Conservation (phyloP, 345 rosid genomes). For the Gynandropsis gynandra region DNA sequence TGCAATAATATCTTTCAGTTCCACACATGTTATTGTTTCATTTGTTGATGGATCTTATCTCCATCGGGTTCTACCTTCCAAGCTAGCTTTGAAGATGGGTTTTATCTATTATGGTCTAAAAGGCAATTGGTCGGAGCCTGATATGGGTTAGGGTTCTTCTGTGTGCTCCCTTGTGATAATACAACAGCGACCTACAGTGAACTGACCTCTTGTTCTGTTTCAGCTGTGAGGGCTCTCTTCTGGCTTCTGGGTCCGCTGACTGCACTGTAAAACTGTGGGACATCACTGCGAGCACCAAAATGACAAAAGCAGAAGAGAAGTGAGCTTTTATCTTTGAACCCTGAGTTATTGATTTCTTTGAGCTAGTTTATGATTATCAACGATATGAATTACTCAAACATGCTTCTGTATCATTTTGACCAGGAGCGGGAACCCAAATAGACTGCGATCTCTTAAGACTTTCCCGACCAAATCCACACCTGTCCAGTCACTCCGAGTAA, state of each 20-base stretch:
- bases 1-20: conserved; percentile 3
- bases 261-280: conserved; percentile 92
- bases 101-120: neutral
- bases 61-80: neutral
- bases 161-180: neutral
- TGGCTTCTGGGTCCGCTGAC: conserved; percentile 97
- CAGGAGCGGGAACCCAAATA: conserved; percentile 65
- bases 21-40: neutral
- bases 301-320: conserved; percentile 61
- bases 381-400: conserved; percentile 1
- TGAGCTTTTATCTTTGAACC: conserved; percentile 26
- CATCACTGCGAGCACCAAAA: conserved; percentile 60
- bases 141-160: neutral
- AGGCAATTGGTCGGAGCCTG: neutral
- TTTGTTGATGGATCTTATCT: neutral
- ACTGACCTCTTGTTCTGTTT: conserved; percentile 17
- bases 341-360: conserved; percentile 2
- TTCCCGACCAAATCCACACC: conserved; percentile 82
- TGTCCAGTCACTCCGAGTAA: conserved; percentile 62
- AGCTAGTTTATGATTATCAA: conserved; percentile 8
- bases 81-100: neutral
- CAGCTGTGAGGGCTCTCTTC: conserved; percentile 92
- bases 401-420: conserved; percentile 13
- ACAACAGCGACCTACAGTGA: neutral
- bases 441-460: conserved; percentile 71